Conservation (phyloP, 805 yeast species). For the Myxozyma monticola region DNA sequence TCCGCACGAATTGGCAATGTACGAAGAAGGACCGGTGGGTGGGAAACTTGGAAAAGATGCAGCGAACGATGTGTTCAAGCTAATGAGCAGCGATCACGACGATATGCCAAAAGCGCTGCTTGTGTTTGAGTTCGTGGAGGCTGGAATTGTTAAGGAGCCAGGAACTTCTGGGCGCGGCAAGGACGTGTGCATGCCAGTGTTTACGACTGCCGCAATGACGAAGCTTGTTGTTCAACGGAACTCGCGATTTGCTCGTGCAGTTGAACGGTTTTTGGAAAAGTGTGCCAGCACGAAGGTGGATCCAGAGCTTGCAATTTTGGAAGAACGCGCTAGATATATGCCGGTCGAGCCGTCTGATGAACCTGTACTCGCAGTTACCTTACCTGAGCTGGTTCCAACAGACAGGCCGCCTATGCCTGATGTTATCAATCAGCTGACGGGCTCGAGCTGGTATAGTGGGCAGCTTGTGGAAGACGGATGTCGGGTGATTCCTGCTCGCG, state of each 20-base stretch:
- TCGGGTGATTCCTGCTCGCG: conserved; percentile 46
- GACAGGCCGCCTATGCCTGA: conserved; percentile 49
- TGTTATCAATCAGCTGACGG: conserved; percentile 52
- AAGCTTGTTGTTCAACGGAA: conserved; percentile 21
- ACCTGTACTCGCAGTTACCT: background rate
- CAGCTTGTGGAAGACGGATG: conserved; percentile 62
- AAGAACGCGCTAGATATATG: conserved; percentile 2
- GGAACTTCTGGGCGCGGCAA: background rate
- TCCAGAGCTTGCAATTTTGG: conserved; percentile 16
- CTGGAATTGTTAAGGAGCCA: conserved; percentile 2
- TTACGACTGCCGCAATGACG: conserved; percentile 21
- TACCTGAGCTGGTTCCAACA: conserved; percentile 26
- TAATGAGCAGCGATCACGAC: background rate
- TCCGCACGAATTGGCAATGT: conserved; percentile 21
- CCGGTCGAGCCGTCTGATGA: conserved; percentile 5
- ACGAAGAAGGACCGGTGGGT: conserved; percentile 14
- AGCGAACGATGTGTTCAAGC: conserved; percentile 22
- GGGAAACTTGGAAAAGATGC: conserved; percentile 6
- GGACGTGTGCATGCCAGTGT: conserved; percentile 24
- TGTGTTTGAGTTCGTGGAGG: conserved; percentile 27
- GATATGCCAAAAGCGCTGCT: background rate
- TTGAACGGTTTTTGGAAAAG: conserved; percentile 6
- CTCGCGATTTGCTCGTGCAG: conserved; percentile 8
- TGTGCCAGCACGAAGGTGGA: conserved; percentile 11
- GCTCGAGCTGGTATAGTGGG: conserved; percentile 52